These are phyloP conservation scores for Microthyrium microscopicum DNA, from an alignment of 2,329 filamentous ascomycete species.

Conservation along the genomic window DNA sequence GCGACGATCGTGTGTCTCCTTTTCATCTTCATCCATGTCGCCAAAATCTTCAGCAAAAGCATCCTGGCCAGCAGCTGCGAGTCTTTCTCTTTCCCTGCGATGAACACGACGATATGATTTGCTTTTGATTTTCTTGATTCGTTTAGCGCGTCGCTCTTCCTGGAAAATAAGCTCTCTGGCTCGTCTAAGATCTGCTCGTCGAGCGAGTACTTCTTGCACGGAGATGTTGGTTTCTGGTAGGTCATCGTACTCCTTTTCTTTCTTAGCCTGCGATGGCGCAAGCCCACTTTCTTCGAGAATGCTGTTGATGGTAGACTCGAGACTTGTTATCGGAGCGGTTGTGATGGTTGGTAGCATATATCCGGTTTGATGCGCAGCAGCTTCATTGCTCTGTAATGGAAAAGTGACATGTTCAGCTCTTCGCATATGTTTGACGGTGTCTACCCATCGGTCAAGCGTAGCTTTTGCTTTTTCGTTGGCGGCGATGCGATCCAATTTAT, in stretches of 20 bases:
- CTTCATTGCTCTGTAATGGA: conserved; percentile 59
- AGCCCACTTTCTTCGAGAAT: conserved; percentile 86
- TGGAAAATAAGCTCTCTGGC: conserved; percentile 74
- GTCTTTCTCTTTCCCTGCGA: conserved; percentile 54
- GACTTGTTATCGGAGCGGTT: conserved; percentile 54
- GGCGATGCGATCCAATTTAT: conserved; percentile 60
- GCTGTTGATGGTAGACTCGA: conserved; percentile 71
- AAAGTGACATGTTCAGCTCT: conserved; percentile 82
- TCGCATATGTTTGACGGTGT: conserved; percentile 88
- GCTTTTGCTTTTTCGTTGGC: conserved; percentile 88
- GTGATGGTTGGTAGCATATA: conserved; percentile 41
- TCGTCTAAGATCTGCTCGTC: conserved; percentile 58
- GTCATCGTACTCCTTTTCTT: conserved; percentile 49
- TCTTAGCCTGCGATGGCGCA: conserved; percentile 38
- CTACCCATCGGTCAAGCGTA: conserved; percentile 77
- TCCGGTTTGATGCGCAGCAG: conserved; percentile 41
- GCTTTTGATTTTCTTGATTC: conserved; percentile 98
- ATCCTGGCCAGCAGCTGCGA: conserved; percentile 39
- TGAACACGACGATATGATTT: conserved; percentile 89
- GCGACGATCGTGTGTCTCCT: conserved; percentile 51
- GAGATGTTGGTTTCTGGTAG: conserved; percentile 56
- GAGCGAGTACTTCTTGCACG: conserved; percentile 53
- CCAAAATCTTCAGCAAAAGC: conserved; percentile 41
- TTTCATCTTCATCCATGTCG: conserved; percentile 37
- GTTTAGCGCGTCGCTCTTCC: conserved; percentile 73